Evolutionary conservation across 2,329 filamentous ascomycete species (phyloP).

Genomic region (Nemania diffusa): DNA sequence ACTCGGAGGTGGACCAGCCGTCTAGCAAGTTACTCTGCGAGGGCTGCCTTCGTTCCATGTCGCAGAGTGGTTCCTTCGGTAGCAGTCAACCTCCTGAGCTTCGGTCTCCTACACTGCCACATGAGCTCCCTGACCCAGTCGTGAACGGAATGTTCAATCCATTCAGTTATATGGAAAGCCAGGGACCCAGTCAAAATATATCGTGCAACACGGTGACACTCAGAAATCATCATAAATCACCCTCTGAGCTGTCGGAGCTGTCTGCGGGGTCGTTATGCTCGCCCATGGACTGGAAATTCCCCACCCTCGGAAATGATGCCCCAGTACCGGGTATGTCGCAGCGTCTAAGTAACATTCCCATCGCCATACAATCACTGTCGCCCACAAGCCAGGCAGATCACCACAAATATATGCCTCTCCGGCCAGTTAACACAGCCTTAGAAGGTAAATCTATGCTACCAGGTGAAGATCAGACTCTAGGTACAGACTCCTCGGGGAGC

Average conservation of each 20-base stretch:
- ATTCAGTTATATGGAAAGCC: neutral
- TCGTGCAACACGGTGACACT: neutral
- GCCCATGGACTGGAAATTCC: neutral
- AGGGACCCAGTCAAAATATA: neutral
- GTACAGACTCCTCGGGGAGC: neutral
- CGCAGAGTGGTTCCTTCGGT: neutral
- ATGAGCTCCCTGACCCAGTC: neutral
- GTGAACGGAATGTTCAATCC: neutral
- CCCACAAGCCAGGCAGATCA: neutral
- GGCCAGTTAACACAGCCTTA: slow-evolving; percentile 20
- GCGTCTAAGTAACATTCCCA: neutral
- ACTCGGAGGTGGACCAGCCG: too few species aligned
- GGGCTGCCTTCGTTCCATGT: neutral
- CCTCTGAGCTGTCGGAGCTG: slow-evolving; percentile 18
- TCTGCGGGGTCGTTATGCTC: neutral
- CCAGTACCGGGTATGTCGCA: neutral
- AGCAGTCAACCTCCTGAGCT: neutral
- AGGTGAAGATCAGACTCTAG: slow-evolving; percentile 7
- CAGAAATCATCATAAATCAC: slow-evolving; percentile 7
- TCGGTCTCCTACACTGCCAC: neutral
- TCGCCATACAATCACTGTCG: neutral
- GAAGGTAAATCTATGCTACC: neutral
- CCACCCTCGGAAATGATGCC: neutral
- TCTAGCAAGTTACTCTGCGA: neutral
- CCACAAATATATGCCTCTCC: slow-evolving; percentile 1